Base-by-base conservation (phyloP, 352 stramenopile genomes). In the Globisporangium cystogenes region DNA sequence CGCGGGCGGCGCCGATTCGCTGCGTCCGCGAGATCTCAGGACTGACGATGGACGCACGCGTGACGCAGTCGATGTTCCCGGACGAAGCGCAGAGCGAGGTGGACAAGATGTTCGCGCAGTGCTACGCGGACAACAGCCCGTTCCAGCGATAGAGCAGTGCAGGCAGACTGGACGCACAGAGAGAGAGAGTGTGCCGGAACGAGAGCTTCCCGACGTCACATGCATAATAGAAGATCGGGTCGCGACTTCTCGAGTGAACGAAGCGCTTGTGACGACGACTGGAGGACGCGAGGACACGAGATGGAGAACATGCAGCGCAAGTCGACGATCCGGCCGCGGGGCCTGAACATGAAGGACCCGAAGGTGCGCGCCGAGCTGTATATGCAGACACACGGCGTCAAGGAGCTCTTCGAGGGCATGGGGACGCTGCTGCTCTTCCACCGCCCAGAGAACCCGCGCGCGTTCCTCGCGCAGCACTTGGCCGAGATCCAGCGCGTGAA, bases 41-140 rank as follows among this genome's bases (percentile, higher is more conserved):
- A 36, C 31, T 36, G 31, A 36, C 29, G 10, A 33, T 31, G 8
- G 21, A 55, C 43, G 10, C 48, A 21, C 35, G 43, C 42, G 27
- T 31, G 35, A 26, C 47, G 20, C 48, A 93, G 82, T 91, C 82
- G 18, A 88, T 93, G 69, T 90, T 90, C 58, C 80, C 82, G 40
- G 55, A 69, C 7, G 66, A 88, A 68, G 82, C 82, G 12, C 56
- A 67, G 15, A 54, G 60, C 15, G 65, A 87, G 59, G 82, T 93
- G 4, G 71, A 90, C 47, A 83, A 87, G 57, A 89, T 93, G 74
- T 91, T 93, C 47, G 58, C 74, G 4, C 66, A 75, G 50, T 93
- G 82, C 62, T 93, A 87, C 65, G 65, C 65, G 7, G 82, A 93
- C 51, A 65, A 81, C 20, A 83, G 68, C 50, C 82, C 82, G 15